Evolutionary conservation across 495 filamentous ascomycete genomes (phyloP).

Genomic region (Bathelium albidoporum): DNA sequence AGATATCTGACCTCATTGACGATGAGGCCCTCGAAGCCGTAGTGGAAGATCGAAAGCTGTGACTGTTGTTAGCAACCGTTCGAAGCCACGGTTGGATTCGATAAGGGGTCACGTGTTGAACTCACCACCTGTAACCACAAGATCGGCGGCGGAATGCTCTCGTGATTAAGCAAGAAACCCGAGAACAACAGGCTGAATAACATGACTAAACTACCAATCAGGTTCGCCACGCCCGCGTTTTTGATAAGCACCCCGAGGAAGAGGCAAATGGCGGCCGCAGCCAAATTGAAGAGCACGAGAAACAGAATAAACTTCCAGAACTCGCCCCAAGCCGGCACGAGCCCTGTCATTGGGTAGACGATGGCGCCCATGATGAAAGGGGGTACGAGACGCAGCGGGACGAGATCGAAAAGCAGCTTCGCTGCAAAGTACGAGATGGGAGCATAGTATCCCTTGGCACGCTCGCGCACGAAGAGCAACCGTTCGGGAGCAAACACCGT

Average conservation of each 20-base stretch:
- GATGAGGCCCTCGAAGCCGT: constrained; percentile 89
- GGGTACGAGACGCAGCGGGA: constrained; percentile 85
- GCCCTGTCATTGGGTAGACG: constrained; percentile 96
- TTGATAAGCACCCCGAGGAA: constrained; percentile 95
- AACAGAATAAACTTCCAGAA: constrained; percentile 90
- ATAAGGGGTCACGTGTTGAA: constrained; percentile 10
- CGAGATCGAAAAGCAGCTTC: constrained; percentile 91
- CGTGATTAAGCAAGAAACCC: constrained; percentile 83
- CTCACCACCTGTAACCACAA: constrained; percentile 79
- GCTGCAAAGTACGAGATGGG: constrained; percentile 92
- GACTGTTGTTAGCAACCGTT: constrained; percentile 4
- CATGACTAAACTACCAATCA: constrained; percentile 95
- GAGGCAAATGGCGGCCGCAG: constrained; percentile 82
- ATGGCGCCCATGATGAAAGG: constrained; percentile 96
- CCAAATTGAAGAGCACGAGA: constrained; percentile 89
- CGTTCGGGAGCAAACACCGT: constrained; percentile 91
- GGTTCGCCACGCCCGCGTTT: constrained; percentile 82
- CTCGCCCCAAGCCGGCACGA: constrained; percentile 69
- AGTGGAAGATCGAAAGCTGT: constrained; percentile 96
- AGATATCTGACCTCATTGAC: constrained; percentile 96
- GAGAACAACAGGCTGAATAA: constrained; percentile 93
- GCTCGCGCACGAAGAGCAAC: constrained; percentile 83
- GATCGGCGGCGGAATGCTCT: constrained; percentile 74
- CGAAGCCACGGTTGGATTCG: constrained; percentile 17
- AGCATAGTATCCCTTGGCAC: constrained; percentile 96